phyloP scores from a whole-genome alignment of 345 rosid genomes.

The Eucalyptus tenuipes region DNA sequence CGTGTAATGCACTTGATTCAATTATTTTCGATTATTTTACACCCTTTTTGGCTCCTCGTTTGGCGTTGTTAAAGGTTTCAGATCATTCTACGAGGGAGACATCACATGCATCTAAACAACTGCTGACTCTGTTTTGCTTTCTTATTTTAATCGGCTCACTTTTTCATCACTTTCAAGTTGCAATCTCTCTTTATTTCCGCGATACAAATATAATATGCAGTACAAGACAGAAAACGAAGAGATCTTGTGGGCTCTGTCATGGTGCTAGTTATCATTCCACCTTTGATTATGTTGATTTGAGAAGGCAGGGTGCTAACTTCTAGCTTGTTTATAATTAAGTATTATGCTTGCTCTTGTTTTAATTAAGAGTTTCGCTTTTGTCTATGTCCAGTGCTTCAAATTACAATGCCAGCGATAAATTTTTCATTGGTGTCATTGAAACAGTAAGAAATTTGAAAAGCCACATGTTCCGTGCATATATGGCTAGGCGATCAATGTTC shows the following conservation, averaged over 20 bases:
- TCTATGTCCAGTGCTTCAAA: neutral
- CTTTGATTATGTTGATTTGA: neutral
- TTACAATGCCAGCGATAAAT: neutral
- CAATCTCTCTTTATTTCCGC: conserved; percentile 2
- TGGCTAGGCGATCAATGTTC: neutral
- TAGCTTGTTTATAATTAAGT: neutral
- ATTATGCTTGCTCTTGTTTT: neutral
- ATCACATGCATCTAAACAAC: neutral
- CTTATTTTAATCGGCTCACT: neutral
- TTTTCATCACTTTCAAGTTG: neutral
- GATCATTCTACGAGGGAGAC: neutral
- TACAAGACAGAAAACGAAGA: neutral
- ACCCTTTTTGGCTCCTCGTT: neutral
- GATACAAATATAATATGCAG: neutral
- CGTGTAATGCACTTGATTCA: neutral
- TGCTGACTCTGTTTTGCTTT: neutral
- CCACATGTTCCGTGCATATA: neutral
- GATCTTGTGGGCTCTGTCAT: neutral
- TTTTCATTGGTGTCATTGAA: neutral
- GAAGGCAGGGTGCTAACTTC: neutral
- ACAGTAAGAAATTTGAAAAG: neutral
- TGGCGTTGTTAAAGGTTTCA: neutral
- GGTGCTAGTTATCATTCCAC: neutral
- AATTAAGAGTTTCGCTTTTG: neutral
- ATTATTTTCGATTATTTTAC: neutral